These are phyloP conservation scores for Moesziomyces parantarcticus DNA, from an alignment of 1,284 basidiomycete species.

Conservation along the genomic window DNA sequence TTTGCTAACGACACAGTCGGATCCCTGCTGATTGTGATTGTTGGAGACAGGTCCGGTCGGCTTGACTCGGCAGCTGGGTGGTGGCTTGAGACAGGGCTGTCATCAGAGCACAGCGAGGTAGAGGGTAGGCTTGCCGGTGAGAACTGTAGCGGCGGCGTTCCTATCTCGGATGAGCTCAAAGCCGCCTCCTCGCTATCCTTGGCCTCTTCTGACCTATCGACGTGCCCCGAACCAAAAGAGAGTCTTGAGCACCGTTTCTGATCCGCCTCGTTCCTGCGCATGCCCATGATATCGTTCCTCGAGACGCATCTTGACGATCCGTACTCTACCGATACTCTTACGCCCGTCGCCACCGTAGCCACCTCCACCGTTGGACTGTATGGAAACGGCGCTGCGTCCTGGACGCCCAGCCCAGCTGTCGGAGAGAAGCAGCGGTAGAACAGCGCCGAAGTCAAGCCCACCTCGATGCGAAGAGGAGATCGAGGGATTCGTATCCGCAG, in stretches of 20 bases:
- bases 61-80: neutral
- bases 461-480: neutral
- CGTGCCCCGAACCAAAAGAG: no score
- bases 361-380: slow-evolving; percentile 20
- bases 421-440: slow-evolving; percentile 17
- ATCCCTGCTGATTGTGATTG: neutral
- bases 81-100: neutral
- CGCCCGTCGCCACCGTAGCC: no score
- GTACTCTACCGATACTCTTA: slow-evolving; percentile 1
- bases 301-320: neutral
- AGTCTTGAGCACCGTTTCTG: no score
- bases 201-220: no score
- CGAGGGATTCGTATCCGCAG: neutral
- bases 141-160: no score
- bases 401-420: neutral
- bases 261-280: no score
- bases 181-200: no score
- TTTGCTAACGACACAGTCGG: neutral
- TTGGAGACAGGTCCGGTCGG: neutral
- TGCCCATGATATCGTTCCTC: no score
- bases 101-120: neutral
- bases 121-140: no score
- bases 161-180: no score
- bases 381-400: slow-evolving; percentile 39
- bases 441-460: slow-evolving; percentile 8